Evolutionary conservation across 805 yeast genomes (phyloP).

Genomic region (Zygotorulaspora sp.): DNA sequence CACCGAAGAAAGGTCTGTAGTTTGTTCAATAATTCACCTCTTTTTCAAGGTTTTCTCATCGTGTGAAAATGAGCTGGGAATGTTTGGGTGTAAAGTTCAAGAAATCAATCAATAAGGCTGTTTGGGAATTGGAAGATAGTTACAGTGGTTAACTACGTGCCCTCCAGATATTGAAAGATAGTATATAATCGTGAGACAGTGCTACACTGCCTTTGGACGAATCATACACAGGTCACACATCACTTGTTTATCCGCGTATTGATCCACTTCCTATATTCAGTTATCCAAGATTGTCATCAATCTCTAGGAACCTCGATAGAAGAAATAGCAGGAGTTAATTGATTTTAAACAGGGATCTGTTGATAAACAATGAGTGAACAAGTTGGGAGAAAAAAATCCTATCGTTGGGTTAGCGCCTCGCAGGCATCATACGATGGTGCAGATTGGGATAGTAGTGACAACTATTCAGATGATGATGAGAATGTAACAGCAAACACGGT

Average conservation of each 20-base stretch:
- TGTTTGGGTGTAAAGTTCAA: slow-evolving; percentile 3
- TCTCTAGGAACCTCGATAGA: not conserved
- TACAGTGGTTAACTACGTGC: not conserved
- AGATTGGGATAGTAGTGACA: slow-evolving; percentile 37
- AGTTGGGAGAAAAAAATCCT: slow-evolving; percentile 38
- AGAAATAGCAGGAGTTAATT: no score
- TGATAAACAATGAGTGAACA: slow-evolving; percentile 21
- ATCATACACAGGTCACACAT: no score
- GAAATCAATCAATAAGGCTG: not conserved
- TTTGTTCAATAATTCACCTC: not conserved
- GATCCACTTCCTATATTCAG: no score
- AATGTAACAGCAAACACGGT: not conserved
- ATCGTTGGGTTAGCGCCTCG: slow-evolving; percentile 41
- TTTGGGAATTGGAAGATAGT: not conserved
- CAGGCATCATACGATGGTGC: slow-evolving; percentile 41
- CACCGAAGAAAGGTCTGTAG: no score
- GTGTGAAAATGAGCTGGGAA: not conserved
- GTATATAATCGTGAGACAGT: no score
- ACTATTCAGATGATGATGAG: slow-evolving; percentile 8
- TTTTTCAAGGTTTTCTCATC: not conserved
- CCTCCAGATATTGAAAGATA: no score
- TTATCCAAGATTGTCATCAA: no score
- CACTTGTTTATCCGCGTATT: no score
- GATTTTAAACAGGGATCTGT: not conserved
- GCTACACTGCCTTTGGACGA: no score